Evolutionary conservation across 768 basidiomycete genomes (phyloP), one percentile per base, ranked within the genome.

Genomic region (Suillus clintonianus): DNA sequence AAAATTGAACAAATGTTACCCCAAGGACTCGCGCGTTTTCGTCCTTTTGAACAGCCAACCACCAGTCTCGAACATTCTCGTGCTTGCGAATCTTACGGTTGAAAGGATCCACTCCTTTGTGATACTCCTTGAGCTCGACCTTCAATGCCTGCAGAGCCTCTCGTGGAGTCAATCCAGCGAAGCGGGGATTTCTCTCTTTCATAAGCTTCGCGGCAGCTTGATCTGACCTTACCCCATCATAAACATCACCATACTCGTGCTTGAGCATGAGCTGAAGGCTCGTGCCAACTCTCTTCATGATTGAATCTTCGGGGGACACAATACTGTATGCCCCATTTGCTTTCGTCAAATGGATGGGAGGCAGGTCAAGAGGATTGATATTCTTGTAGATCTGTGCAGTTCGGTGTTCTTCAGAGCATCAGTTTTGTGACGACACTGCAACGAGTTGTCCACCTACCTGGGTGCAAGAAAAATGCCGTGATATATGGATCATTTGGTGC

Each of bases 401-500:
- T n/a, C n/a, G n/a, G n/a, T n/a, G n/a, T n/a, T n/a, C n/a, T n/a
- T n/a, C n/a, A n/a, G n/a, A n/a, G n/a, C n/a, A n/a, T n/a, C n/a
- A n/a, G n/a, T n/a, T n/a, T n/a, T n/a, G n/a, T n/a, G n/a, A n/a
- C n/a, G n/a, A n/a, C n/a, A n/a, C n/a, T n/a, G n/a, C n/a, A n/a
- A n/a, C n/a, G n/a, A n/a, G n/a, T n/a, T n/a, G n/a, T n/a, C n/a
- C n/a, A n/a, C n/a, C n/a, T n/a, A n/a, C n/a, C n/a, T n/a, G n/a
- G n/a, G n/a, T n/a, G n/a, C n/a, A n/a, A n/a, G n/a, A n/a, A n/a
- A n/a, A n/a, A n/a, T n/a, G n/a, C n/a, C n/a, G n/a, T n/a, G n/a
- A n/a, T n/a, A n/a, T n/a, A n/a, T n/a, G n/a, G 47, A n/a, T 67
- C 62, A 14, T 64, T 64, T 14, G 62, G 64, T 1, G 68, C 62